phyloP scores from a whole-genome alignment of 768 basidiomycete species.

The Lactarius psammicola region DNA sequence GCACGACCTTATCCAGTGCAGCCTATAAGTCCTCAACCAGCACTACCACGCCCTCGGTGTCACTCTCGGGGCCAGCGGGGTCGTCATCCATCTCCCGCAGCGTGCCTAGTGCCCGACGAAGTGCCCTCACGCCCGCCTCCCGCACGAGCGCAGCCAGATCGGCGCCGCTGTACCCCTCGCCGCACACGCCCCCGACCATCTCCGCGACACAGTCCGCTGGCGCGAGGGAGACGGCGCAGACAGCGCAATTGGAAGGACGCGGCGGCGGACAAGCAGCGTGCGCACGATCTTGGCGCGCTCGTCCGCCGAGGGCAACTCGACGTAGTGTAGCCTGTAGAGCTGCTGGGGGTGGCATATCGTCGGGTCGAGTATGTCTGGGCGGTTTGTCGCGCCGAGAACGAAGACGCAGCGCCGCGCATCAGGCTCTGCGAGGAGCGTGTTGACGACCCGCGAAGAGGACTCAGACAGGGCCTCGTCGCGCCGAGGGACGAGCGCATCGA shows the following conservation, averaged over 20 bases:
- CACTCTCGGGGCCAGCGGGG: constrained; percentile 29
- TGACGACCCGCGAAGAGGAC: constrained; percentile 89
- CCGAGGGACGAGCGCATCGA: constrained; percentile 88
- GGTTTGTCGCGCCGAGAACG: constrained; percentile 92
- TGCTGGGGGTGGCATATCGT: constrained; percentile 96
- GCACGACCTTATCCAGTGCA: constrained; percentile 79
- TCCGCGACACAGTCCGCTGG: constrained; percentile 38
- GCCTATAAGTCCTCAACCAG: constrained; percentile 62
- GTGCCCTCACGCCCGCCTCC: constrained; percentile 85
- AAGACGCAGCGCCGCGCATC: constrained; percentile 85
- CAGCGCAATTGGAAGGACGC: constrained; percentile 62
- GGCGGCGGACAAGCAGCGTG: constrained; percentile 55
- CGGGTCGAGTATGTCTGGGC: constrained; percentile 96
- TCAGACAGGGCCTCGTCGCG: constrained; percentile 87
- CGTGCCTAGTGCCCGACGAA: constrained; percentile 65
- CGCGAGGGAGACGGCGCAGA: not conserved
- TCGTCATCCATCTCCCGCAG: constrained; percentile 56
- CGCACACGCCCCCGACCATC: constrained; percentile 54
- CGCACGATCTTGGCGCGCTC: constrained; percentile 85
- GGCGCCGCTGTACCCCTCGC: constrained; percentile 90
- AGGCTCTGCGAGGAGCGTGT: constrained; percentile 90
- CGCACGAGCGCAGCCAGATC: constrained; percentile 86
- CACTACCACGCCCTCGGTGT: constrained; percentile 46
- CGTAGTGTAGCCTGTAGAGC: constrained; percentile 90
- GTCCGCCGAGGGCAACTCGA: constrained; percentile 71